Base-by-base conservation (phyloP, 352 stramenopile species). In the Saprolegnia diclina region DNA sequence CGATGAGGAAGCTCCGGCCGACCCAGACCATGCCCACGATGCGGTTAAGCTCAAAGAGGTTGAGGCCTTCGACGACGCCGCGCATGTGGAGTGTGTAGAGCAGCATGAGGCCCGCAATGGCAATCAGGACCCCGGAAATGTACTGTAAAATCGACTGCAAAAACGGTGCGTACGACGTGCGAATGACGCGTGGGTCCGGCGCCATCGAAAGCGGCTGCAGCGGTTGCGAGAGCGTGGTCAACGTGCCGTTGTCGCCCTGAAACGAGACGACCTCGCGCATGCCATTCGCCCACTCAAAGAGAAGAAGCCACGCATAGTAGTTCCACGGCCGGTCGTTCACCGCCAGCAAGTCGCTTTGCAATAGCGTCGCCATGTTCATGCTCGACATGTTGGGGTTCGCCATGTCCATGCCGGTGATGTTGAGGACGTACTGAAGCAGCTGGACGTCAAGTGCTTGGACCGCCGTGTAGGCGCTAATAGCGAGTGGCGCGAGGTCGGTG, bases 11-110 rank as follows among this genome's bases (percentile, higher is more conserved):
- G 13, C 19, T 65, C 7, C 57, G 40, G 16, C 57, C 57, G 29
- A 65, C 56, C 57, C 57, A 65, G 24, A 55, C 57, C 29, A 65
- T 65, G 24, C 57, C 57, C 3, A 65, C 57, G n/a, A 65, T 32
- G 62, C 57, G 57, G 40, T 65, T 66, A 5, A 65, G 21, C 1
- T 66, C n/a, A 24, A 54, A 32, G 14, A 66, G 24, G 32, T 26
- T 29, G 14, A 53, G 22, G 7, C 57, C 57, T 26, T 65, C 40
- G 40, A 65, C 24, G 40, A n/a, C 10, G 24, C 57, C 57, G 16
- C 38, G 32, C 14, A 40, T 55, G 45, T 42, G 40, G 14, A 65
- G 14, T 1, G 38, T 22, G 45, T 54, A 65, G 1, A 14, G 5
- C 14, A 45, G 7, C n/a, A 45, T 22, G 19, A 65, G 22, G 5